These are phyloP conservation scores for Trichophyton verrucosum DNA, from an alignment of 2,329 filamentous ascomycete genomes.

Conservation along the genomic window DNA sequence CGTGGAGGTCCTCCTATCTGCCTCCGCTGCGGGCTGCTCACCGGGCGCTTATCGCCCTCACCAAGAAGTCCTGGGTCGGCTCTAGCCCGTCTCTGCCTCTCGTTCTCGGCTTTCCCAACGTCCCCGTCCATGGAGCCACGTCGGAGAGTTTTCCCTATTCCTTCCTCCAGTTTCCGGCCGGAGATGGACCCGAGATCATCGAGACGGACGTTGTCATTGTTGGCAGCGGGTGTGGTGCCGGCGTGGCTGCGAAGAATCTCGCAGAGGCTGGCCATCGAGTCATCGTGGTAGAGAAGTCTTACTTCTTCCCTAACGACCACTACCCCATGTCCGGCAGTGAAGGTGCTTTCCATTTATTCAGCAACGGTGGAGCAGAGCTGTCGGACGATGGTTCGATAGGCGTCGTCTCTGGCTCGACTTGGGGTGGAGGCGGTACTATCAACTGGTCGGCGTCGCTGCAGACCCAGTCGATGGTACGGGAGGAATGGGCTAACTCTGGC, in stretches of 20 bases:
- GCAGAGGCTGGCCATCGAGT: slow-evolving; percentile 64
- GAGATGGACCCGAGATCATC: slow-evolving; percentile 44
- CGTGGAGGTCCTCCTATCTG: slow-evolving; percentile 43
- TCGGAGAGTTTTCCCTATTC: slow-evolving; percentile 42
- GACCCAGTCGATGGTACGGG: slow-evolving; percentile 62
- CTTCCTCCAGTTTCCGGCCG: slow-evolving; percentile 47
- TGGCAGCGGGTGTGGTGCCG: slow-evolving; percentile 77
- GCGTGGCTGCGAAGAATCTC: slow-evolving; percentile 66
- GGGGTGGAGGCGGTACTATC: slow-evolving; percentile 76
- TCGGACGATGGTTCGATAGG: slow-evolving; percentile 47
- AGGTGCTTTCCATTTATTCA: slow-evolving; percentile 53
- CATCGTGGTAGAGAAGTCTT: slow-evolving; percentile 70
- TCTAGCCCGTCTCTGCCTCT: slow-evolving; percentile 39
- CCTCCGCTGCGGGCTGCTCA: slow-evolving; percentile 40
- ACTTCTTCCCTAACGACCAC: slow-evolving; percentile 59
- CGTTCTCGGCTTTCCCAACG: slow-evolving; percentile 42
- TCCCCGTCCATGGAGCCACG: slow-evolving; percentile 39
- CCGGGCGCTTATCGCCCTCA: slow-evolving; percentile 38
- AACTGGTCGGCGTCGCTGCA: slow-evolving; percentile 66
- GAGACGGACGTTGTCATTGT: slow-evolving; percentile 75
- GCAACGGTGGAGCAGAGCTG: slow-evolving; percentile 49
- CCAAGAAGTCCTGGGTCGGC: slow-evolving; percentile 42
- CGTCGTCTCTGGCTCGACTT: slow-evolving; percentile 57
- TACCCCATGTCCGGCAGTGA: slow-evolving; percentile 60
- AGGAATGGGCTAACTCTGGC: slow-evolving; percentile 62